A percentile compares a stretch with the other conserved stretches of the same genome.
Evolutionary conservation across 805 yeast genomes (phyloP).

Genomic region (Metschnikowia chrysomelidarum): DNA sequence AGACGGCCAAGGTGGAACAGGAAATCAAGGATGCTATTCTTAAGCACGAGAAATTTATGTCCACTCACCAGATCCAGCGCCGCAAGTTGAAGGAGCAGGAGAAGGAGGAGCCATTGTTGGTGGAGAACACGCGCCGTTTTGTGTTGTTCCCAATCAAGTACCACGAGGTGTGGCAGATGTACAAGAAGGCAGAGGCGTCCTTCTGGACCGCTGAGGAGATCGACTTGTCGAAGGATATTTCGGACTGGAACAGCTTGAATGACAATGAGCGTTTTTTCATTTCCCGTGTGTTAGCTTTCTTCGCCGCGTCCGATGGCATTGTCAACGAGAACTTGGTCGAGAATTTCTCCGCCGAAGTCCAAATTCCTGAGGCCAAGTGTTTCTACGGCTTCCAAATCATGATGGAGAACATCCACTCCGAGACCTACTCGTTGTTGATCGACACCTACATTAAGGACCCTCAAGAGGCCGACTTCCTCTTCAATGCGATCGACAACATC

Average conservation of each 20-base stretch:
- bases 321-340: constrained; percentile 97
- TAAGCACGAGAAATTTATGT: constrained; percentile 55
- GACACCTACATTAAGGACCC: constrained; percentile 97
- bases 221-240: constrained; percentile 85
- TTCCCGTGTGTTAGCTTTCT: constrained; percentile 92
- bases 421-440: constrained; percentile 90
- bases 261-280: constrained; percentile 92
- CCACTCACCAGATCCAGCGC: constrained; percentile 66
- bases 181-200: constrained; percentile 98
- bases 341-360: constrained; percentile 96
- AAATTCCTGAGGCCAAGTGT: constrained; percentile 96
- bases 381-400: constrained; percentile 99
- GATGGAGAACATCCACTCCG: constrained; percentile 99
- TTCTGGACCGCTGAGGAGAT: constrained; percentile 99
- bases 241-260: constrained; percentile 92
- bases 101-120: constrained; percentile 83
- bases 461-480: constrained; percentile 82
- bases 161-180: constrained; percentile 98
- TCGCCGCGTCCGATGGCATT: constrained; percentile 98
- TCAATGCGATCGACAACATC: constrained; percentile 94
- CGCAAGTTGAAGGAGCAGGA: constrained; percentile 71
- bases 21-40: constrained; percentile 28
- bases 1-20: constrained; percentile 22
- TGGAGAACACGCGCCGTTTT: constrained; percentile 83
- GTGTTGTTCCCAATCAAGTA: constrained; percentile 95